Base-by-base conservation (phyloP, 228 moss, liverwort and hornwort genomes). In the Sphagnum magellanicum region DNA sequence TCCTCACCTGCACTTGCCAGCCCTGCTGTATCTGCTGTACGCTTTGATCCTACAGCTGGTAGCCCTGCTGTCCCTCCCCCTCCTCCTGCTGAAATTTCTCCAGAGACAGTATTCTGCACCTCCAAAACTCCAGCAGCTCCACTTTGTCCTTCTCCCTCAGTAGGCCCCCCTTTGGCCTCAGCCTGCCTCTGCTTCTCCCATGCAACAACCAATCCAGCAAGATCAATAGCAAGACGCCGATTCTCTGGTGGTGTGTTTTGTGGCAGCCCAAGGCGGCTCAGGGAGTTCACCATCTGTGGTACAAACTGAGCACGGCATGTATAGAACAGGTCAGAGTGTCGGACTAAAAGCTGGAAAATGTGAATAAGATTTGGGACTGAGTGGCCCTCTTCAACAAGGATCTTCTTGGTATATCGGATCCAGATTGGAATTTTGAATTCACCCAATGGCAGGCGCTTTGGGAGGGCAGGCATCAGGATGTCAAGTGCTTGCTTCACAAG, bases 361-460 rank as follows among this genome's bases (percentile, higher is more conserved):
- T 98, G 98, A 61, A 98, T 98, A 17, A 98, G 77, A 61, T 94
- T 98, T 50, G 98, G 98, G 61, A 98, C 98, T 53, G 98, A 98
- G 73, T 98, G 98, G 51, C 98, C 98, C 75, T 98, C 98, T 77
- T 98, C 98, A 65, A 98, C 98, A 68, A 98, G 68, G 72, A 98
- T 98, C 79, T 98, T 98, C 68, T 98, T 98, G 15, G 98, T 98
- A 67, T 98, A 98, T 57, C 98, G 98, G 77, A 98, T 98, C 98
- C 98, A 98, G 63, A 98, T 98, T 10, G 98, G 98, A 77, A 98
- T 92, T 80, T 88, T 98, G 67, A 81, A 89, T 66, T 98, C 98
- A 51, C 92, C 94, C 70, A 94, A 79, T 4, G 98, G 98, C 53
- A 98, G 80, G 78, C 98, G 88, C 50, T 91, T 86, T 62, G 98